Base-by-base conservation (phyloP, 2,329 filamentous ascomycete species). In the Sclerotinia nivalis region DNA sequence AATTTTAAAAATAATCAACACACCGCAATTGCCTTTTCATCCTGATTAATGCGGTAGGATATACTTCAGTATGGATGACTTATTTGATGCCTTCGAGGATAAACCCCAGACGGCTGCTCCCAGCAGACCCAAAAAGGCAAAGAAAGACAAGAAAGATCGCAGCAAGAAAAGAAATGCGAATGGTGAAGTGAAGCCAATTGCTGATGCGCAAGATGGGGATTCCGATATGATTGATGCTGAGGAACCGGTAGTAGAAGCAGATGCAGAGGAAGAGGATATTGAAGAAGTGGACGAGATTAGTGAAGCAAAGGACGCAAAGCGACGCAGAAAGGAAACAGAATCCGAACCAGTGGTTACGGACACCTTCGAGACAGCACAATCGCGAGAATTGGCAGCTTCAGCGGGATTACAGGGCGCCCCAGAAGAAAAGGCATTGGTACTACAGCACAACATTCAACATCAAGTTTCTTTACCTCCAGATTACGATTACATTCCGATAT, bases 361-460 rank as follows among this genome's bases (percentile, higher is more conserved):
- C 82, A 89, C 91, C 18, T 99, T 99, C 80, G 90, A 98, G 83
- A 98, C 96, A 18, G 94, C 96, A 78, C 90, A 97, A 82, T 96
- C 94, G 73, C 87, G 95, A 84, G 93, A 98, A 81, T 87, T 99
- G 52, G 93, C 91, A 31, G 91, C 90, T 37, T 76, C 78, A 20
- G 75, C 76, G 67, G 78, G 77, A 49, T 72, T 80, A 22, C 76
- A 77, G 68, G 75, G 71, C 13, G 66, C 55, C 50, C 75, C 76
- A 55, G 75, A 76, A 43, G 76, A 78, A 49, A 75, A 76, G 40
- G 91, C 93, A 8, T 88, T 99, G 40, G 90, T 97, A 31, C 82
- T 99, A 66, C 95, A 93, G 60, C 96, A 99, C 83, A 97, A 99
- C 83, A 97, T 99, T 76, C 94, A 97, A 81, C 96, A 99, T 84